Evolutionary conservation across 75 land plant species (phyloP).

Genomic region (Selaginella tamariscina): DNA sequence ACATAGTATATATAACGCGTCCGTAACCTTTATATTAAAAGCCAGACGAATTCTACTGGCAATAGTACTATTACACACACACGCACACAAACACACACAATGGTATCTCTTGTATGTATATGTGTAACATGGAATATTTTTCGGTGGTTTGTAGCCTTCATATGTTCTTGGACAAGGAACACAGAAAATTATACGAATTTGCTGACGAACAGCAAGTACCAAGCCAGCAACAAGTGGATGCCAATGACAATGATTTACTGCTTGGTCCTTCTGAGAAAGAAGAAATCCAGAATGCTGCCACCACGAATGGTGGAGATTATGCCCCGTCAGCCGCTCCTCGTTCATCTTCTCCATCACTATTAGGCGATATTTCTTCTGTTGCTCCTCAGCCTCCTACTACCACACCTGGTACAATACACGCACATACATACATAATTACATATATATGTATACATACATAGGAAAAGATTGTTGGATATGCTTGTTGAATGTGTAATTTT

Average conservation of each 20-base stretch:
- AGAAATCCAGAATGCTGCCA: conserved; percentile 31
- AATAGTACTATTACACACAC: background rate
- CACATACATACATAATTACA: conserved; percentile 16
- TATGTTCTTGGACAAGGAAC: conserved; percentile 98
- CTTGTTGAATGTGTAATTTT: no score
- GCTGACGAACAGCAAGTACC: conserved; percentile 59
- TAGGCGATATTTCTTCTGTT: background rate
- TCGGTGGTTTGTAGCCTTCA: conserved; percentile 60
- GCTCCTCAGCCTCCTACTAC: conserved; percentile 11
- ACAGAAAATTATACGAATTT: conserved; percentile 76
- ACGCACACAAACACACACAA: background rate
- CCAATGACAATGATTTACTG: conserved; percentile 79
- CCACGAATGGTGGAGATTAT: conserved; percentile 40
- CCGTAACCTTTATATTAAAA: background rate
- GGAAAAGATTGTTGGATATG: no score
- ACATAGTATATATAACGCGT: background rate
- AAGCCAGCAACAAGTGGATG: conserved; percentile 61
- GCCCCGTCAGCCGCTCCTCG: conserved; percentile 16
- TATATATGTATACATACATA: no score
- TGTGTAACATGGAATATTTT: background rate
- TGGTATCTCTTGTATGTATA: background rate
- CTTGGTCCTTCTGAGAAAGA: conserved; percentile 78
- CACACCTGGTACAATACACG: conserved; percentile 15
- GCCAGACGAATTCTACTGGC: background rate
- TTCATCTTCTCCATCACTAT: conserved; percentile 23